Evolutionary conservation across 106 monocot species (phyloP), one percentile per base, ranked within the genome.

Genomic region (Amphibolis antarctica): DNA sequence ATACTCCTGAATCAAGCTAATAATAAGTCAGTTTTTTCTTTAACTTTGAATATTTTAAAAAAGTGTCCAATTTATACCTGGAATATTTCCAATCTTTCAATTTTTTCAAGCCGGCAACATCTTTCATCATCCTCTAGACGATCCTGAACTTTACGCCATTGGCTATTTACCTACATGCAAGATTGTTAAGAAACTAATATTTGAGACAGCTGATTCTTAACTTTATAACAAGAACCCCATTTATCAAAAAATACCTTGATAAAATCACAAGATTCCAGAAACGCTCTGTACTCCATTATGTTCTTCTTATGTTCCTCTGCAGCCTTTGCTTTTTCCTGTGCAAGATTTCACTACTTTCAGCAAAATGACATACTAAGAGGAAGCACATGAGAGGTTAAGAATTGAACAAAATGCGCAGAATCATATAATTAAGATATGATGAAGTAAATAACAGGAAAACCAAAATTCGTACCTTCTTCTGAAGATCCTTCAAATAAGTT

Each of bases 121-220:
- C 82, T 82, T 68, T 99, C 98, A 70, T 99, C 98, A 74, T 85
- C 91, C 68, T 99, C 98, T 44, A 91, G 42, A 9, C 80, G 86
- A 66, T 91, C 86, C 68, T 87, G 87, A 60, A 91, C 87, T 76
- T 99, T 99, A 63, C 98, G 82, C 91, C 92, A 99, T 46, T 82
- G 90, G 45, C 73, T 99, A 55, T 61, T 99, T 45, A 60, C 84
- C 98, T 99, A 55, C 19, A 60, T 46, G 25, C 5, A 66, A 30
- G n/a, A 50, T 20, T 13, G 7, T 19, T 60, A 42, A 60, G 60
- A 42, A 60, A 44, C 42, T 29, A 42, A 5, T 28, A 57, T 28
- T 17, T 12, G 10, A 17, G 9, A n/a, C 7, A 27, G 1, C 31
- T 29, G 3, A 60, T 42, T 60, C 7, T 42, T 18, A 42, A 18